Conservation (phyloP, 2,329 filamentous ascomycete species). For the Alternaria sp. region DNA sequence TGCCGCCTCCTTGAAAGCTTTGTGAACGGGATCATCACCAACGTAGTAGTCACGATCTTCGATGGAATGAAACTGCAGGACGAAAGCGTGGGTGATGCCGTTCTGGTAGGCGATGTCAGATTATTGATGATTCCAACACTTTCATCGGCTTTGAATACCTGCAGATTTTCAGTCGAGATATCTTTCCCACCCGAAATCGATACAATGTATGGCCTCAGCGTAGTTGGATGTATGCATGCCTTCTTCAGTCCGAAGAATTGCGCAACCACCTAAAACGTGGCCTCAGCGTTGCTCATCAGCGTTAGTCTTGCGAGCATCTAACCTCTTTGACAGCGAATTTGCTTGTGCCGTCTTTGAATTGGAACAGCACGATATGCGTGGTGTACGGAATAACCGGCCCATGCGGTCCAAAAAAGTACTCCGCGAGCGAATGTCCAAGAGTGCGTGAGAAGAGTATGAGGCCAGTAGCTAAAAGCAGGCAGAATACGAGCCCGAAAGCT, state of each 20-base stretch:
- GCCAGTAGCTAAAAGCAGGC: conserved; percentile 17
- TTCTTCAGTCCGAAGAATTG: conserved; percentile 45
- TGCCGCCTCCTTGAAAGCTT: conserved; percentile 50
- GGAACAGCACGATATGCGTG: conserved; percentile 45
- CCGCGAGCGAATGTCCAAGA: conserved; percentile 26
- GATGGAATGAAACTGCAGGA: conserved; percentile 52
- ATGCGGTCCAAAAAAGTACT: conserved; percentile 26
- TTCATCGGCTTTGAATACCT: conserved; percentile 31
- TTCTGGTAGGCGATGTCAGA: conserved; percentile 54
- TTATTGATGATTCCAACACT: conserved; percentile 52
- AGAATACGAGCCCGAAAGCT: conserved; percentile 26
- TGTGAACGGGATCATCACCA: conserved; percentile 51
- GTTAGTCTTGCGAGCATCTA: conserved; percentile 3
- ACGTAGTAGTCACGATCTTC: conserved; percentile 58
- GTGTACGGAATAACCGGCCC: conserved; percentile 32
- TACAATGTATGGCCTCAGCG: conserved; percentile 37
- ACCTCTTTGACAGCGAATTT: conserved; percentile 43
- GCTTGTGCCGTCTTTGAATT: conserved; percentile 43
- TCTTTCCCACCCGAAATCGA: conserved; percentile 46
- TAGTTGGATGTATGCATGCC: conserved; percentile 40
- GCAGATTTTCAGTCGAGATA: conserved; percentile 44
- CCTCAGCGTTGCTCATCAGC: conserved; percentile 19
- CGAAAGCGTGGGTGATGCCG: conserved; percentile 56
- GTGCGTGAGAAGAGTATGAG: conserved; percentile 33
- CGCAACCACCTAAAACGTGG: conserved; percentile 33